Evolutionary conservation across 2,329 filamentous ascomycete genomes (phyloP).

Genomic region (Fusarium odoratissimum): DNA sequence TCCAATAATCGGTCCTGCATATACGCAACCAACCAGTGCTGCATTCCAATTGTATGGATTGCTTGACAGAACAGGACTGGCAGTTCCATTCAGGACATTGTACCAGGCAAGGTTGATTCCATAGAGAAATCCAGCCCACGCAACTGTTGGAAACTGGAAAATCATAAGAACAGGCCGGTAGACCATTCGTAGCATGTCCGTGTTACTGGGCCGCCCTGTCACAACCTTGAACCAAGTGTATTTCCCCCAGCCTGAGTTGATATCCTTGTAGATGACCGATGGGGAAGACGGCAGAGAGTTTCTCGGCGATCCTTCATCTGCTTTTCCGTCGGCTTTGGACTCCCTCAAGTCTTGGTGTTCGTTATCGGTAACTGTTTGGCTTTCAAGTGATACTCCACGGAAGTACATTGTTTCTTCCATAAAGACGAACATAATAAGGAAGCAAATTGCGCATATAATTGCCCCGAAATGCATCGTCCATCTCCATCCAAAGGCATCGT

Average conservation of each 20-base stretch:
- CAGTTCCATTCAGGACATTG: neutral
- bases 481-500: neutral
- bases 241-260: neutral
- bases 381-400: neutral
- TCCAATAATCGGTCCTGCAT: neutral
- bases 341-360: neutral
- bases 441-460: neutral
- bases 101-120: conserved; percentile 7
- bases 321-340: neutral
- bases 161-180: conserved; percentile 3
- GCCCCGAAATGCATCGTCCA: neutral
- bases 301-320: neutral
- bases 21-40: neutral
- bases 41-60: neutral
- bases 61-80: neutral
- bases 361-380: neutral
- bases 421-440: neutral
- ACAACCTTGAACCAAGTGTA: conserved; percentile 4
- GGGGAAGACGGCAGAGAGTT: neutral
- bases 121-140: conserved; percentile 2
- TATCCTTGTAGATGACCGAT: accelerated
- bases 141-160: neutral
- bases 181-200: neutral
- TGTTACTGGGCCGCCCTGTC: neutral
- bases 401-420: conserved; percentile 13